Evolutionary conservation across 164 flowering plant species (phyloP), one percentile per base, ranked within the genome.

Genomic region (Sextonia rubra): DNA sequence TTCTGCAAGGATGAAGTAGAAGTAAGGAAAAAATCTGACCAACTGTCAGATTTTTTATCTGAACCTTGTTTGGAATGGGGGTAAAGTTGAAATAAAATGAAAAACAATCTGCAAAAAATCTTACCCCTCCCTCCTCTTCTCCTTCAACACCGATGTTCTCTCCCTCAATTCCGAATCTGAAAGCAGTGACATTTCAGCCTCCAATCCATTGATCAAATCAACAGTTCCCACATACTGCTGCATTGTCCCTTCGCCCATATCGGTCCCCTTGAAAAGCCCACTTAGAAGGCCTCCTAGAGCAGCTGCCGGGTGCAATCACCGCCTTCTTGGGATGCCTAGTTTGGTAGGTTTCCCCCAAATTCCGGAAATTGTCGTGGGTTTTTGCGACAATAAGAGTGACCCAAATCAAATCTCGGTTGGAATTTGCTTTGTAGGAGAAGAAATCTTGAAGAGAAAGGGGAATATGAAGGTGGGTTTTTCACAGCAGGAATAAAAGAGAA

Each of bases 221-320:
- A 95, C 91, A 60, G 86, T 85, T 7, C 75, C 68, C 3, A 87
- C 84, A 73, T 86, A 90, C 80, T 81, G 89, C 81, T 88, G 82
- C 82, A 96, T 83, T 25, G 97, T 89, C 60, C 85, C 69, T 78
- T 95, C 98, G 1, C 96, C 97, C 0, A 88, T 88, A 75, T 95
- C 99, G 62, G 80, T 82, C 15, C 91, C 93, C 62, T 87, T 89
- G 73, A 95, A 95, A 24, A 94, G 72, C 58, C 95, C 95, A 62
- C 92, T 86, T 0, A 92, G 70, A 29, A 92, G 71, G 25, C 97
- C 97, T 15, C 97, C 94, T 66, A 91, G 71, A 26, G 85, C 73
- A 1, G 80, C 79, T 69, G 47, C 62, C 24, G 80, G 69, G 25
- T 77, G 25, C 75, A 75, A 66, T 22, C 83, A 56, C 67, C 48